These are phyloP conservation scores for Fusarium nanum DNA, from an alignment of 2,329 filamentous ascomycete species.

Conservation along the genomic window DNA sequence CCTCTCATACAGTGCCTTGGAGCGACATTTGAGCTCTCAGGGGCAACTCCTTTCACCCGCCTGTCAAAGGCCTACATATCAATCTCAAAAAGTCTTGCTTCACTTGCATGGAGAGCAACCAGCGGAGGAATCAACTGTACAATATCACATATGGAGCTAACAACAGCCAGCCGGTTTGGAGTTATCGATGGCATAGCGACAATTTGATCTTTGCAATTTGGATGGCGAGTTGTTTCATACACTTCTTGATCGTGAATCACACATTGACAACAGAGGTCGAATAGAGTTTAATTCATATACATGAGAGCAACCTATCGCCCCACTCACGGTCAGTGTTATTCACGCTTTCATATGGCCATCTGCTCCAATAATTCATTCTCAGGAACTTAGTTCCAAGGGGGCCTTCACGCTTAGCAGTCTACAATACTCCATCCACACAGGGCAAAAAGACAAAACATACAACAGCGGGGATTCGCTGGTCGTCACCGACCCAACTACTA, in stretches of 20 bases:
- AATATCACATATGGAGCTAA: background rate
- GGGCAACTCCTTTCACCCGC: background rate
- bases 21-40: background rate
- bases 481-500: constrained; percentile 6
- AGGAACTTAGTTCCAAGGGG: background rate
- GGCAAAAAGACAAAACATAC: background rate
- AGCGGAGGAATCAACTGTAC: background rate
- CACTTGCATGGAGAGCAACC: background rate
- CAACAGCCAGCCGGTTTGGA: background rate
- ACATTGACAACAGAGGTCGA: background rate
- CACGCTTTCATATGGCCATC: background rate
- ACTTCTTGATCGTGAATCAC: background rate
- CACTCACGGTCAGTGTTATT: background rate
- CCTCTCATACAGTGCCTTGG: no score
- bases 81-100: background rate
- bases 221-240: background rate
- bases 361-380: background rate
- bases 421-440: background rate
- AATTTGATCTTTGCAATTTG: background rate
- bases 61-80: background rate
- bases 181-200: background rate
- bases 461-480: constrained; percentile 8
- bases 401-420: background rate
- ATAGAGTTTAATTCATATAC: background rate
- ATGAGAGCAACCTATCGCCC: background rate